A percentile compares a stretch with the other conserved stretches of the same genome.
Conservation (phyloP, 1,139 yeast species). For the Magnusiomyces starmeri region DNA sequence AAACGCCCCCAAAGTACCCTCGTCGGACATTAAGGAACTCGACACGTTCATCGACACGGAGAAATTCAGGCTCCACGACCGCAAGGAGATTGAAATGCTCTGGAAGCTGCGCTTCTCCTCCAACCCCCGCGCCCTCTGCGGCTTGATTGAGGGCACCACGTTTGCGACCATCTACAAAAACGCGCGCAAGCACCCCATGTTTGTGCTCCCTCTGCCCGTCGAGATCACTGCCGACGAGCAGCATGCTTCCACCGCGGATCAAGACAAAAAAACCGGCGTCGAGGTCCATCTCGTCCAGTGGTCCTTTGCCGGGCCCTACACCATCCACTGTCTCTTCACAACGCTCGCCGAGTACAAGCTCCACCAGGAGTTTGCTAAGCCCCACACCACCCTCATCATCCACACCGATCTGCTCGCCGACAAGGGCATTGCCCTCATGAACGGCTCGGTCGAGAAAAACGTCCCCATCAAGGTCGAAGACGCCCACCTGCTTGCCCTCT, state of each 20-base stretch:
- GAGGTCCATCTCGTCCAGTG: constrained; percentile 94
- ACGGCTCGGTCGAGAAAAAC: constrained; percentile 74
- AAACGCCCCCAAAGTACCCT: constrained; percentile 14
- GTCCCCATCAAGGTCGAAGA: constrained; percentile 55
- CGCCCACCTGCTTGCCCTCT: constrained; percentile 70
- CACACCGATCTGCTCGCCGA: constrained; percentile 67
- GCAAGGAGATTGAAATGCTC: constrained; percentile 64
- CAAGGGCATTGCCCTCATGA: constrained; percentile 72
- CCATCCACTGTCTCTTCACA: constrained; percentile 86
- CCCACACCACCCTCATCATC: constrained; percentile 86
- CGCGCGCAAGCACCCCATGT: constrained; percentile 68
- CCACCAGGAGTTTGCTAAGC: constrained; percentile 87
- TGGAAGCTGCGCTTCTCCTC: constrained; percentile 84
- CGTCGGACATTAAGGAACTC: constrained; percentile 56
- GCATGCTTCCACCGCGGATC: constrained; percentile 2
- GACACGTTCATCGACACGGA: constrained; percentile 62
- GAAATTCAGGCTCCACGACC: constrained; percentile 47
- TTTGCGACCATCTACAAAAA: constrained; percentile 55
- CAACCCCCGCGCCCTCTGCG: constrained; percentile 56
- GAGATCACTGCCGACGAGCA: constrained; percentile 33
- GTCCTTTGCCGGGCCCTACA: constrained; percentile 79
- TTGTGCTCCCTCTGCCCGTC: constrained; percentile 40
- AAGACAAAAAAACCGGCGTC: constrained; percentile 40
- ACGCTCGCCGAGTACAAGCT: constrained; percentile 87
- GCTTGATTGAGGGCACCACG: constrained; percentile 49